Evolutionary conservation across 2,329 filamentous ascomycete species (phyloP).

Genomic region (Nannizzia gypsea): DNA sequence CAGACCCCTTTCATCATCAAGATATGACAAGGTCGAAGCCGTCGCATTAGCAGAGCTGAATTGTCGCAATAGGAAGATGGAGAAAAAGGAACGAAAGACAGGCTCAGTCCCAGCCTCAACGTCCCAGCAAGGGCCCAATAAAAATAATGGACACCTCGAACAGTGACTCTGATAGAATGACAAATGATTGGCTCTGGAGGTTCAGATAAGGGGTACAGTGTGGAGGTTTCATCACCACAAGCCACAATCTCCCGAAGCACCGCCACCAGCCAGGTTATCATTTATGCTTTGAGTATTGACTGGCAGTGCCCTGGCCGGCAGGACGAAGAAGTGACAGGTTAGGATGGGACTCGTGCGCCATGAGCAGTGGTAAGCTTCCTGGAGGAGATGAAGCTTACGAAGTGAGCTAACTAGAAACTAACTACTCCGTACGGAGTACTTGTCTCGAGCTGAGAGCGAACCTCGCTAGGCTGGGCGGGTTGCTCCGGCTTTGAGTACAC

Average conservation of each 20-base stretch:
- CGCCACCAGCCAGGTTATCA: not conserved
- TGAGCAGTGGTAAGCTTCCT: not conserved
- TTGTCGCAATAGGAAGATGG: not conserved
- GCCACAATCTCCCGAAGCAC: not conserved
- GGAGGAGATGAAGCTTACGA: not conserved
- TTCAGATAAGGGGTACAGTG: not conserved
- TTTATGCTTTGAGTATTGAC: not conserved
- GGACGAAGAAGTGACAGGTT: not conserved
- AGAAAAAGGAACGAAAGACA: not conserved
- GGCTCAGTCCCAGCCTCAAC: not conserved
- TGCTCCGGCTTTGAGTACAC: not conserved
- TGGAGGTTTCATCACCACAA: not conserved
- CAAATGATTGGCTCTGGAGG: not conserved
- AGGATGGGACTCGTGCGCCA: not conserved
- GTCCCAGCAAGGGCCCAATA: not conserved
- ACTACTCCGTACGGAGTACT: too few species aligned
- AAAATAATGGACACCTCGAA: not conserved
- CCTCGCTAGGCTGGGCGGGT: not conserved
- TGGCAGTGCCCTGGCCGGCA: not conserved
- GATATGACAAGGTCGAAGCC: not conserved
- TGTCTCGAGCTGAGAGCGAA: not conserved
- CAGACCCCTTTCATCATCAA: not conserved
- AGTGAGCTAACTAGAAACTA: not conserved
- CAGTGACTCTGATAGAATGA: not conserved
- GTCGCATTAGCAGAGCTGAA: not conserved